phyloP scores from a whole-genome alignment of 441 rosid genomes.

The Mallotus japonicus region DNA sequence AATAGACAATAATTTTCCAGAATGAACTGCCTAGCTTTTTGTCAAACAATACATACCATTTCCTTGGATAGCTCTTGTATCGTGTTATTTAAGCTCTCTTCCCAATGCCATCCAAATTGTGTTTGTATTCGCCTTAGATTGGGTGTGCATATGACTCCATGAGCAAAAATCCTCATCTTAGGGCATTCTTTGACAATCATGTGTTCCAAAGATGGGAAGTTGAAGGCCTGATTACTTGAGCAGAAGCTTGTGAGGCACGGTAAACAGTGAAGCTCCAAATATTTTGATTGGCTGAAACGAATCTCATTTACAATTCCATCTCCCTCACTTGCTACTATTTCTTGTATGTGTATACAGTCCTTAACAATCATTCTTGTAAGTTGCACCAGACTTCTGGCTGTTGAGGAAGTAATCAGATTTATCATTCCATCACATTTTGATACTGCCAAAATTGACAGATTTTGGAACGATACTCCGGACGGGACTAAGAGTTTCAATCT shows the following conservation, averaged over 20 bases:
- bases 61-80: no score
- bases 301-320: conserved; percentile 17
- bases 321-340: conserved; percentile 18
- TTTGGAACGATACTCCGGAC: conserved; percentile 20
- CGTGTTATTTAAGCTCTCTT: no score
- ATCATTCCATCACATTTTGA: conserved; percentile 24
- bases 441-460: conserved; percentile 23
- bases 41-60: no score
- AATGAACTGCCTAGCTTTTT: no score
- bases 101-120: no score
- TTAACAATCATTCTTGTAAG: conserved; percentile 22
- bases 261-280: conserved; percentile 20
- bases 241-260: conserved; percentile 30
- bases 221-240: background rate
- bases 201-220: conserved; percentile 22
- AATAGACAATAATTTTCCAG: no score
- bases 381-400: conserved; percentile 28
- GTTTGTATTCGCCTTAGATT: no score
- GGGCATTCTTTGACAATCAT: background rate
- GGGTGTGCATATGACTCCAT: no score
- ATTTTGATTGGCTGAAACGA: conserved; percentile 19
- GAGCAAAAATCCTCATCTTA: no score
- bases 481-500: conserved; percentile 17
- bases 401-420: conserved; percentile 22
- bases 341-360: conserved; percentile 20